phyloP scores from a whole-genome alignment of 1,284 basidiomycete species.

The Polyporus tsugae region DNA sequence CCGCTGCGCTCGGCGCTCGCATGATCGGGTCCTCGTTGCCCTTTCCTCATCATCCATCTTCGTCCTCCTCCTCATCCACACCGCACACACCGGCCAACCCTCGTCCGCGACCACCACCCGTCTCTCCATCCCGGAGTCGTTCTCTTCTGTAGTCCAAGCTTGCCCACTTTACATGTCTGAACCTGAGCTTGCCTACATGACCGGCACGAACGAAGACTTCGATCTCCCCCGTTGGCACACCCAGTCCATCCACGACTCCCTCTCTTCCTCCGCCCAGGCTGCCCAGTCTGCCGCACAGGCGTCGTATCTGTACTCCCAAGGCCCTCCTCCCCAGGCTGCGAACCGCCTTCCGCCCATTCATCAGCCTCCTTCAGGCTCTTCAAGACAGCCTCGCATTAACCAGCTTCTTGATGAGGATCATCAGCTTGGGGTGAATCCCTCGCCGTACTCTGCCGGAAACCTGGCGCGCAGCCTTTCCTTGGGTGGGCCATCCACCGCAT shows the following conservation, averaged over 20 bases:
- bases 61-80: constrained; percentile 36
- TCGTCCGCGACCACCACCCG: constrained; percentile 27
- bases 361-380: constrained; percentile 46
- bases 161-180: constrained; percentile 51
- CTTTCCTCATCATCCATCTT: constrained; percentile 35
- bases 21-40: constrained; percentile 40
- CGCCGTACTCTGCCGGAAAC: constrained; percentile 61
- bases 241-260: constrained; percentile 63
- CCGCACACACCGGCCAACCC: constrained; percentile 24
- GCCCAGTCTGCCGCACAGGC: constrained; percentile 62
- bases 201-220: constrained; percentile 63
- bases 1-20: constrained; percentile 38
- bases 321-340: constrained; percentile 54
- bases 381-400: constrained; percentile 67
- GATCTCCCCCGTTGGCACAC: constrained; percentile 86
- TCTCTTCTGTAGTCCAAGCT: constrained; percentile 5
- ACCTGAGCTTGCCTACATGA: constrained; percentile 61
- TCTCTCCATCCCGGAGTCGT: constrained; percentile 9
- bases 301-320: constrained; percentile 52
- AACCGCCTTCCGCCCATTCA: constrained; percentile 41
- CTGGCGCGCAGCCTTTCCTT: constrained; percentile 74
- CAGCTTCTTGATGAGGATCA: constrained; percentile 73
- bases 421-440: constrained; percentile 49
- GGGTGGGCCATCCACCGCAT: constrained; percentile 45
- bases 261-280: constrained; percentile 68